Evolutionary conservation across 371 early-diverging fungal genomes (phyloP), one percentile per base, ranked within the genome.

Genomic region (Lichtheimia ornata): DNA sequence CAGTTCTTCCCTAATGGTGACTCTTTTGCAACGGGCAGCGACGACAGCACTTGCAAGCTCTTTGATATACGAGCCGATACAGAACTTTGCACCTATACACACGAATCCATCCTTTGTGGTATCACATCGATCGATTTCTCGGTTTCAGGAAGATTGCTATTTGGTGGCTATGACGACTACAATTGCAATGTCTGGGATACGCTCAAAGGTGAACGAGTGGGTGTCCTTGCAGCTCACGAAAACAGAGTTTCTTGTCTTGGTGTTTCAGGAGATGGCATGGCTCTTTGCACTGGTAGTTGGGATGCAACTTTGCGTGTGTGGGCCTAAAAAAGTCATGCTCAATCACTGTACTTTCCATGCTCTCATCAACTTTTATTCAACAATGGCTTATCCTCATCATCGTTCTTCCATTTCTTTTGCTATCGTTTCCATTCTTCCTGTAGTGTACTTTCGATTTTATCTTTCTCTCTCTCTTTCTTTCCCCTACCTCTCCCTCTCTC

Each of bases 171-270:
- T 69, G 99, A 99, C 72, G 98, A 99, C 75, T 97, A 93, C 73
- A 97, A 96, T 74, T 95, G 96, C 84, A 94, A 97, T 69, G 97
- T 96, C 11, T 98, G 98, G 98, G 98, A 98, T 74, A 96, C 96
- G 14, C 83, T 98, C 53, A 93, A 95, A 73, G 94, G 95, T 50
- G 94, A 96, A 62, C 85, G 97, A 52, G 94, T 96, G 9, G 96
- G 97, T 44, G 94, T 96, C 4, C 75, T 98, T 55, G 86, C 94
- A 55, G 93, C 91, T 17, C 98, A 98, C 71, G 97, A 97, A 52
- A 97, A 97, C 81, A 87, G 98, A 35, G 97, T 98, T 17, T 92
- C 92, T 62, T 97, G 97, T 73, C 75, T 98, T 41, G 98, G 97
- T 27, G 95, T 98, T 2, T 85, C 94, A 7, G 86, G 89, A 52